phyloP scores from a whole-genome alignment of 768 basidiomycete species.

The Terana coerulea region DNA sequence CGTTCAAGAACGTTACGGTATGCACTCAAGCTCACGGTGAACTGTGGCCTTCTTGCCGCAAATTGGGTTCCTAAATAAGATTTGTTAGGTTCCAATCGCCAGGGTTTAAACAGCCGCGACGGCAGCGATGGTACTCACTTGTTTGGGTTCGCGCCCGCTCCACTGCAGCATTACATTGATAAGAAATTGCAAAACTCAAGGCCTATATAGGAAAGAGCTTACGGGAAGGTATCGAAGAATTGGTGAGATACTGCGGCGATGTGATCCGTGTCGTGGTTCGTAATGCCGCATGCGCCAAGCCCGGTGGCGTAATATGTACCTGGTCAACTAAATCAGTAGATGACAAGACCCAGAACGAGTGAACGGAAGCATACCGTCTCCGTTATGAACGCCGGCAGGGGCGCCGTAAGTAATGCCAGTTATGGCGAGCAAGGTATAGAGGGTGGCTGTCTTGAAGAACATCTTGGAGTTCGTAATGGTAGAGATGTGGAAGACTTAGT shows the following conservation, averaged over 20 bases:
- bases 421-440: constrained; percentile 5
- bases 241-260: constrained; percentile 37
- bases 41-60: constrained; percentile 7
- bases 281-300: constrained; percentile 8
- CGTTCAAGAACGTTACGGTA: background rate
- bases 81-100: too few species aligned
- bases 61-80: constrained; percentile 7
- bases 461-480: background rate
- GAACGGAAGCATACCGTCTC: constrained; percentile 9
- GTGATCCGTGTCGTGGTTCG: constrained; percentile 35
- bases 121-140: background rate
- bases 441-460: constrained; percentile 1
- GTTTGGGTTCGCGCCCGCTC: constrained; percentile 19
- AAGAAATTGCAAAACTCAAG: constrained; percentile 3
- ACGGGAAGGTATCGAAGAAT: constrained; percentile 62
- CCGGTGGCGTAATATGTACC: constrained; percentile 9
- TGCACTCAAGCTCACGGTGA: constrained; percentile 17
- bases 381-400: background rate
- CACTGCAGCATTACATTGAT: constrained; percentile 5
- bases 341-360: too few species aligned
- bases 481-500: background rate
- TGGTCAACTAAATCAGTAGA: too few species aligned
- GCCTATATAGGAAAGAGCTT: constrained; percentile 23
- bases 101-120: background rate
- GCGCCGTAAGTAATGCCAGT: background rate